Evolutionary conservation across 768 basidiomycete species (phyloP).

Genomic region (Lyophyllum semitale): DNA sequence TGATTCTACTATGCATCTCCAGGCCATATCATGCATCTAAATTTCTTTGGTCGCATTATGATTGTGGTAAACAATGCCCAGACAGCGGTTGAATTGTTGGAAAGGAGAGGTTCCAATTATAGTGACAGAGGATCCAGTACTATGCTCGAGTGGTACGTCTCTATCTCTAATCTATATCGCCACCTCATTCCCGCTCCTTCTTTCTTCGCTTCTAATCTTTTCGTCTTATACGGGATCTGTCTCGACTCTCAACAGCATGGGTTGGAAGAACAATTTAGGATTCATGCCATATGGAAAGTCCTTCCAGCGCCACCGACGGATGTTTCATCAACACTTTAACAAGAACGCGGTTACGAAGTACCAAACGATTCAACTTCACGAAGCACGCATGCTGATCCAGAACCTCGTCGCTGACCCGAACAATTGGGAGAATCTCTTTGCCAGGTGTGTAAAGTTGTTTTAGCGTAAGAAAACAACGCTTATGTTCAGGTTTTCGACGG

Average conservation of each 20-base stretch:
- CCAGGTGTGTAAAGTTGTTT: background rate
- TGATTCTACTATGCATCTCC: background rate
- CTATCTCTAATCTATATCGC: too few relatives aligned
- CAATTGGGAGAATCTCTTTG: background rate
- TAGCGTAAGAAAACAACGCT: background rate
- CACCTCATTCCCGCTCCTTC: too few relatives aligned
- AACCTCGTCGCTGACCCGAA: background rate
- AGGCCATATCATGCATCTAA: background rate
- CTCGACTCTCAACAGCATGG: conserved; percentile 7
- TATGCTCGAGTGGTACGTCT: too few relatives aligned
- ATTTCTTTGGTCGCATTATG: background rate
- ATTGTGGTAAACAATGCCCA: background rate
- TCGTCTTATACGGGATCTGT: too few relatives aligned
- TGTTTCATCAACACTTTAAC: conserved; percentile 13
- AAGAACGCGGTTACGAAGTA: conserved; percentile 1
- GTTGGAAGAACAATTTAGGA: conserved; percentile 1
- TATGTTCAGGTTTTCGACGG: conserved; percentile 14
- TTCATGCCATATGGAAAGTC: conserved; percentile 7
- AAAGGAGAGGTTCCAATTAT: background rate
- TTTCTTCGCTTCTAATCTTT: too few relatives aligned
- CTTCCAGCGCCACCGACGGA: conserved; percentile 7
- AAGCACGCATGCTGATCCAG: conserved; percentile 4
- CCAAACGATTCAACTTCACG: conserved; percentile 4
- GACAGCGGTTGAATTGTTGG: background rate
- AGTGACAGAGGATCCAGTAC: background rate